Base-by-base conservation (phyloP, 2,329 filamentous ascomycete genomes). In the Fusarium oligoseptatum region DNA sequence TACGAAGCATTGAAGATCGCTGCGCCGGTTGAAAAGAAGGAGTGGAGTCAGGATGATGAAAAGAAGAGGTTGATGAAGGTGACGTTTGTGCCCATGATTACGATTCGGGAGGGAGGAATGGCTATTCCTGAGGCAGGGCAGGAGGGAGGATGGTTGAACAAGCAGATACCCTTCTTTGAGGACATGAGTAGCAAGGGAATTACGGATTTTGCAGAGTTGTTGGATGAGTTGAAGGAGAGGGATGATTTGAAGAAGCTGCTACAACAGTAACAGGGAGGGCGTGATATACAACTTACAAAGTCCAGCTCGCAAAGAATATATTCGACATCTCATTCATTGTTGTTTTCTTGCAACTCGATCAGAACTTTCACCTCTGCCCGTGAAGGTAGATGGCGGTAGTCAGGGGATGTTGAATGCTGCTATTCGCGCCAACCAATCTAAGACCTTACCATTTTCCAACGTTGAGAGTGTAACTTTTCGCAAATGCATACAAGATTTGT, bases 81-180 rank as follows among this genome's bases (percentile, higher is more conserved):
- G 4, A 70, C 61, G 0, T 77, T 77, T 15, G 32, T 66, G 4
- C 75, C 75, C 0, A 68, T 77, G 66, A 11, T 77, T 2, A 58
- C 75, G 4, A 60, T 76, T 27, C 61, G 75, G 8, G 75, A 77
- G 37, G 75, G 64, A 0, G 73, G 75, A 0, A 76, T 77, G 75
- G 32, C 37, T 22, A 72, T 77, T 3, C 75, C 75, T 1, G 68
- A 66, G 6, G 75, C 75, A 14, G 75, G 75, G 0, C 60, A 77
- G 0, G 75, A 77, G 36, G 64, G 64, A 22, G 45, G 37, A 0
- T 77, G 75, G 75, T 29, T 77, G 5, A 57, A 70, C 7, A 34
- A 64, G 4, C 70, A 77, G 27, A 15, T 70, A 1, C 72, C 72
- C 0, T 65, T 67, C 8, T 57, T 77, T 7, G 66, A 75, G 7